These are phyloP conservation scores for Cenchrus fungigraminus DNA, from an alignment of 176 grass and related monocot genomes.

Conservation along the genomic window DNA sequence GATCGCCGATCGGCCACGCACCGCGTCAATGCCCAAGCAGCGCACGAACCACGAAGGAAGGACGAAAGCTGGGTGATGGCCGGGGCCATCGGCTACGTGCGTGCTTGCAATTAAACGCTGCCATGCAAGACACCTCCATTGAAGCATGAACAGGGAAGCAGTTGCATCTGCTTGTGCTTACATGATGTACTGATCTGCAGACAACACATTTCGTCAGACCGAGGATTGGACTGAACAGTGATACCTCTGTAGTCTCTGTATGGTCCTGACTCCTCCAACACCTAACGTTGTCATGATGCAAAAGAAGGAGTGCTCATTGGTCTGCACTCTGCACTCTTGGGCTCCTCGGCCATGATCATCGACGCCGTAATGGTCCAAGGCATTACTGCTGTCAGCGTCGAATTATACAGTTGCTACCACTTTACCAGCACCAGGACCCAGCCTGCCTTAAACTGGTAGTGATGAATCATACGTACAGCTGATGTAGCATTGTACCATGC, in stretches of 20 bases:
- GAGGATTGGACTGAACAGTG: not conserved
- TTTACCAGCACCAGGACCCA: conserved; percentile 28
- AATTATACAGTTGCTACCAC: not conserved
- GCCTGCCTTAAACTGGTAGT: not conserved
- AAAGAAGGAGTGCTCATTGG: conserved; percentile 1
- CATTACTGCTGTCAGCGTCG: conserved; percentile 20
- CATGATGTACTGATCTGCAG: not conserved
- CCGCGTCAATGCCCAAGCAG: not conserved
- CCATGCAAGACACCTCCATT: not conserved
- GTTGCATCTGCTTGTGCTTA: not conserved
- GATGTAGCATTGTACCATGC: not conserved
- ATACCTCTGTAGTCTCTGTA: not conserved
- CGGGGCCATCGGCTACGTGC: not conserved
- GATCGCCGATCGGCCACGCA: not conserved
- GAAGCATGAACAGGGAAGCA: conserved; percentile 25
- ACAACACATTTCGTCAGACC: not conserved
- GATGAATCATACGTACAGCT: not conserved
- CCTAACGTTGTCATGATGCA: not conserved
- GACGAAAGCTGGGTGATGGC: not conserved
- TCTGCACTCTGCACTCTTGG: not conserved
- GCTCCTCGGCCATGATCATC: not conserved
- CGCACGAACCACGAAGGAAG: not conserved
- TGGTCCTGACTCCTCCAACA: conserved; percentile 13
- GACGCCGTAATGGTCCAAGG: not conserved
- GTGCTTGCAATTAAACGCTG: not conserved